Evolutionary conservation across 345 rosid species (phyloP), one percentile per base, ranked within the genome.

Genomic region (Populus nigra): DNA sequence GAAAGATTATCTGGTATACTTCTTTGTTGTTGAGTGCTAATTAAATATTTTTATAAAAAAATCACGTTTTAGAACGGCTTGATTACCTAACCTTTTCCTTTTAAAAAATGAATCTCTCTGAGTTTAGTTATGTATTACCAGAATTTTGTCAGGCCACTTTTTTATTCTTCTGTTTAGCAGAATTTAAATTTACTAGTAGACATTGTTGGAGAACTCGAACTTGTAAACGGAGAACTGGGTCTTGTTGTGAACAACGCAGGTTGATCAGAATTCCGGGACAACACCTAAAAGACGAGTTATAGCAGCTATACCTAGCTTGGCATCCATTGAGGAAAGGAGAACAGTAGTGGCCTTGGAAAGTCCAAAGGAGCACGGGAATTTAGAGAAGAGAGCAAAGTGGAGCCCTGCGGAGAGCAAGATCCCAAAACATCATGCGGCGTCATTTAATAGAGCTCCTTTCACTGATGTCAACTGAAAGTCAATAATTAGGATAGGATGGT

Each of bases 261-360:
- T 91, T 69, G 97, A 91, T 80, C 81, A 87, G 73, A 81, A 78
- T 25, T 83, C 85, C 12, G 73, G 80, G 68, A 62, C 87, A 72
- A 84, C 84, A 22, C 94, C 93, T 17, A 84, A 87, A 83, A 91
- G 84, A 81, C 86, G 89, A 67, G 79, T 22, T 13, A 86, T 89
- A 66, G 13, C 33, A n/a, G 93, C 45, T 0, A 12, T 90, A 68
- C 98, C 98, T 2, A 89, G 91, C 87, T 71, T 89, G 79, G 85
- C 83, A 12, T 89, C 93, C 73, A 91, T 93, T 4, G 98, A 93
- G 78, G 89, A 88, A 77, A 83, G 91, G 97, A 88, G 89, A 81
- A 84, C 81, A 3, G 62, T 78, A 22, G 65, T 68, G 16, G 18
- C 74, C 0, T 2, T 10, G 45, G 78, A 76, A 69, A 79, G 72